Evolutionary conservation across 306 rosid species (phyloP).

Genomic region (Mimosa pudica): DNA sequence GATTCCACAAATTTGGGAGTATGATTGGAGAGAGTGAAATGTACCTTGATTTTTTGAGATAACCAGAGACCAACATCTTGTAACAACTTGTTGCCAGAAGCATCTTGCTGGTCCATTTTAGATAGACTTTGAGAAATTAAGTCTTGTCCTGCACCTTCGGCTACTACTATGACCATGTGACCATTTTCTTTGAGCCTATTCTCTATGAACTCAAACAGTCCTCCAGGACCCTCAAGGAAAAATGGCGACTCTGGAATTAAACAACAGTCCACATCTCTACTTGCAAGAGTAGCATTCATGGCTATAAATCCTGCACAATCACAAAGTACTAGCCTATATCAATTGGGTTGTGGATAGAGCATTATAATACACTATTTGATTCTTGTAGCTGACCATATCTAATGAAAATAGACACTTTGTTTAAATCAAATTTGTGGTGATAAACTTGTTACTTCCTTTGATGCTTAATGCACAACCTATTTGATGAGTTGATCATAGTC

Average conservation of each 20-base stretch:
- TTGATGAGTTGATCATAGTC: too few relatives aligned
- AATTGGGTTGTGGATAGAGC: too few relatives aligned
- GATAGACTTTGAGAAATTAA: conserved; percentile 41
- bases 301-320: conserved; percentile 55
- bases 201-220: conserved; percentile 50
- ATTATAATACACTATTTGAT: accelerated
- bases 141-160: conserved; percentile 64
- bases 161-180: conserved; percentile 66
- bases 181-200: conserved; percentile 52
- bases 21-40: not conserved
- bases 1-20: not conserved
- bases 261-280: conserved; percentile 66
- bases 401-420: too few relatives aligned
- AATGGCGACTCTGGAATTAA: conserved; percentile 68
- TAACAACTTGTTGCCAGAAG: conserved; percentile 53
- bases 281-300: conserved; percentile 63
- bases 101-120: conserved; percentile 40
- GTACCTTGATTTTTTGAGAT: conserved; percentile 54
- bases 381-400: too few relatives aligned
- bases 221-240: conserved; percentile 58
- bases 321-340: not conserved
- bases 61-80: conserved; percentile 60
- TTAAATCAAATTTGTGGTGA: not conserved
- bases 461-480: too few relatives aligned
- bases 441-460: not conserved